Conservation (phyloP, 176 grass and related monocot species). For the Areca catechu region DNA sequence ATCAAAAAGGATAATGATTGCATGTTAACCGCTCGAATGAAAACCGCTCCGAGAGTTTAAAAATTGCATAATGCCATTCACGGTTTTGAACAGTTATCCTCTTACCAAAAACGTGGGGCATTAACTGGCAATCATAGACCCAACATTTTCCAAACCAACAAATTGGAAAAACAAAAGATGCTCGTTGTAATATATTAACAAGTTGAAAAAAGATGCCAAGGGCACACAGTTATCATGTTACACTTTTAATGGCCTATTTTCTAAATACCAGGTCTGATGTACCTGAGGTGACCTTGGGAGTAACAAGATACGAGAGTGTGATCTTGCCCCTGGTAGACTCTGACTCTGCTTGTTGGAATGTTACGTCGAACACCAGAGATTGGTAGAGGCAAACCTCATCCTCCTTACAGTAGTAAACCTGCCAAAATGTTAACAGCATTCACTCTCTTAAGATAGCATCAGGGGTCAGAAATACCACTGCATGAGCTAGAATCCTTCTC, state of each 20-base stretch:
- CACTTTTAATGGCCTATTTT: constrained; percentile 27
- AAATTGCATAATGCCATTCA: no score
- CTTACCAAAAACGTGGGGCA: no score
- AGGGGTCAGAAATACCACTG: background rate
- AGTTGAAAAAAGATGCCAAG: background rate
- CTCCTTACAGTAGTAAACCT: constrained; percentile 97
- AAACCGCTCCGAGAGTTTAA: no score
- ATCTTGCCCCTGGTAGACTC: constrained; percentile 26
- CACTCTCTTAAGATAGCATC: background rate
- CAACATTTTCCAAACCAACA: no score
- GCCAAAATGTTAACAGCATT: constrained; percentile 12
- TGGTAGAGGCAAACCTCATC: constrained; percentile 95
- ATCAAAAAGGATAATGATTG: no score
- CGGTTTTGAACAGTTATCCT: no score
- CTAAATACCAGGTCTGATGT: constrained; percentile 33
- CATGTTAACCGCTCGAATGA: no score
- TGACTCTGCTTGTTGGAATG: constrained; percentile 44
- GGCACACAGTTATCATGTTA: background rate
- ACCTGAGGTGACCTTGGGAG: constrained; percentile 46
- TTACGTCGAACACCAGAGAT: constrained; percentile 80
- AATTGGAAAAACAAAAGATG: no score
- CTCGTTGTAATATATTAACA: no score
- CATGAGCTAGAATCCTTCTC: background rate
- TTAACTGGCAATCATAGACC: no score
- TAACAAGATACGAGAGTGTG: constrained; percentile 55